These are phyloP conservation scores for Poronia punctata DNA, from an alignment of 495 filamentous ascomycete species.

Conservation along the genomic window DNA sequence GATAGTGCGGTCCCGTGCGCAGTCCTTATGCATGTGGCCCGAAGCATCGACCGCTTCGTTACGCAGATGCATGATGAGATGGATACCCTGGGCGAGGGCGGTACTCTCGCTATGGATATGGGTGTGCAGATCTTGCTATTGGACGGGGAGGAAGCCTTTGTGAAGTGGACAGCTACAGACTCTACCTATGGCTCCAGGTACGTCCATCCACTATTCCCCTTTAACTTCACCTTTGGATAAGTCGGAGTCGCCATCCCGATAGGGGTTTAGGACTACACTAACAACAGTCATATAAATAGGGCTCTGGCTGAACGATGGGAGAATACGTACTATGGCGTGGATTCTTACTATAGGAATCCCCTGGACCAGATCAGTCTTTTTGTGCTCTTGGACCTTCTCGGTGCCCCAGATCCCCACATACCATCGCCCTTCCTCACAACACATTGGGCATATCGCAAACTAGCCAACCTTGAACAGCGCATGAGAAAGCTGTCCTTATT, in stretches of 20 bases:
- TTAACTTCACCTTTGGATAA: not conserved
- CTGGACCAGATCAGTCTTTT: conserved; percentile 79
- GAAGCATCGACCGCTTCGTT: conserved; percentile 70
- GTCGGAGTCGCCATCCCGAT: too few species aligned
- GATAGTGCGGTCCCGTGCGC: conserved; percentile 93
- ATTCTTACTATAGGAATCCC: conserved; percentile 65
- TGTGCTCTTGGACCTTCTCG: conserved; percentile 87
- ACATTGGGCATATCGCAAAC: conserved; percentile 81
- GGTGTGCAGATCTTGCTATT: conserved; percentile 87
- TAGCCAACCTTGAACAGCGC: conserved; percentile 63
- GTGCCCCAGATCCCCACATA: conserved; percentile 59
- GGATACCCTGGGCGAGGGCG: conserved; percentile 47
- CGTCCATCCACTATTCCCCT: conserved; percentile 7
- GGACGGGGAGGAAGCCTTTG: conserved; percentile 92
- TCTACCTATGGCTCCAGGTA: conserved; percentile 81
- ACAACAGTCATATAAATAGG: conserved; percentile 32
- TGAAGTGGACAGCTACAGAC: conserved; percentile 67
- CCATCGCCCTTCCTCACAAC: conserved; percentile 80
- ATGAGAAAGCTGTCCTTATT: conserved; percentile 47
- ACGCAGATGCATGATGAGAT: conserved; percentile 74
- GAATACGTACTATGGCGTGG: conserved; percentile 51
- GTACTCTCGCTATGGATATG: conserved; percentile 58
- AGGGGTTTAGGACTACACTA: too few species aligned
- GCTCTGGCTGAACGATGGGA: conserved; percentile 74
- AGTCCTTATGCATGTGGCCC: conserved; percentile 78